phyloP scores from a whole-genome alignment of 2,329 filamentous ascomycete genomes.

The Didymella pomorum region DNA sequence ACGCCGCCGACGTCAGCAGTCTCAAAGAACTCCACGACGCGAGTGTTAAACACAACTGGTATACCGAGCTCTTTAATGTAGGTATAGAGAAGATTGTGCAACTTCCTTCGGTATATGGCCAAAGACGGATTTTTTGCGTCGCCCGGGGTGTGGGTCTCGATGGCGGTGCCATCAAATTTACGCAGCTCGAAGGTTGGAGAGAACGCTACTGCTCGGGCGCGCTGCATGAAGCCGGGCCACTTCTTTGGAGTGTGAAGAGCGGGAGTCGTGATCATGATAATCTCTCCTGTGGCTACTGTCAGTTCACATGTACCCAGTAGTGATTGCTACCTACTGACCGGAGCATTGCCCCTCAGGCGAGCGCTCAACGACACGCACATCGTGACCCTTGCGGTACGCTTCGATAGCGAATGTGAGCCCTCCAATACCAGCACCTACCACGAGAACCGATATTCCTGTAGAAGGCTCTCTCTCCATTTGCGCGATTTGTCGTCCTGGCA shows the following conservation, averaged over 20 bases:
- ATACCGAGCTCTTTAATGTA: not conserved
- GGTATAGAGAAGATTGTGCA: not conserved
- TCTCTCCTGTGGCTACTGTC: not conserved
- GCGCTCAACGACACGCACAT: not conserved
- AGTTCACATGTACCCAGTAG: too few species aligned
- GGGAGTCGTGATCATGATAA: not conserved
- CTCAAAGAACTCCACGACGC: not conserved
- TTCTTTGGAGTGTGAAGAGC: not conserved
- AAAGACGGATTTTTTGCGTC: not conserved
- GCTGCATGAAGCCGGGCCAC: not conserved
- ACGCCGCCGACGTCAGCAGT: not conserved
- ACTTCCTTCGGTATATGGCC: not conserved
- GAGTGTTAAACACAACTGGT: not conserved
- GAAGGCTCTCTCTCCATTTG: not conserved
- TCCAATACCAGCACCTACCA: not conserved
- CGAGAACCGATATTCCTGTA: not conserved
- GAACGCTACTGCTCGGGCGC: not conserved
- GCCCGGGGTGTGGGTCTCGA: not conserved
- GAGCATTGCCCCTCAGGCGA: not conserved
- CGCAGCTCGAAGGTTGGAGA: not conserved
- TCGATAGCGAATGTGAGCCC: not conserved
- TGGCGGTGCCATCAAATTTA: not conserved
- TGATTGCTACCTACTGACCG: not conserved
- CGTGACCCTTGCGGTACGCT: not conserved
- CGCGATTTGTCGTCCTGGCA: not conserved